A percentile compares a stretch with the other conserved stretches of the same genome.
phyloP scores from a whole-genome alignment of 371 early-diverging fungal species.

The Lichtheimia ornata region DNA sequence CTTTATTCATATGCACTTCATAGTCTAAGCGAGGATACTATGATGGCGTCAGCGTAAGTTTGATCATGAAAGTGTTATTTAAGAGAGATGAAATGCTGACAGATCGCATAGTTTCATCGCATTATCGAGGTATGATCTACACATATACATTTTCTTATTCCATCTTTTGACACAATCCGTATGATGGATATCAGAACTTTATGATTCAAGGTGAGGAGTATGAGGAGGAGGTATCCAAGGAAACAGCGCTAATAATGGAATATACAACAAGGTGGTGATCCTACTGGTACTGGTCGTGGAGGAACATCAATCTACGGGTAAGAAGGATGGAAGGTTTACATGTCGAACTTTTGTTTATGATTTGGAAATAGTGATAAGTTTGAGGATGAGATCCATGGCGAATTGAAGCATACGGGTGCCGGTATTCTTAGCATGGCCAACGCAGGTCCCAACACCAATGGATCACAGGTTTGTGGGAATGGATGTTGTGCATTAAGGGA shows the following conservation, averaged over 20 bases:
- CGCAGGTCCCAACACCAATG: slow-evolving; percentile 82
- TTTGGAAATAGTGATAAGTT: slow-evolving; percentile 56
- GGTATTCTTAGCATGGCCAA: slow-evolving; percentile 89
- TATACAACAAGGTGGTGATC: slow-evolving; percentile 44
- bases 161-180: not conserved
- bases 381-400: slow-evolving; percentile 76
- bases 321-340: slow-evolving; percentile 2
- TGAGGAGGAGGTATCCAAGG: not conserved
- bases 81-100: not conserved
- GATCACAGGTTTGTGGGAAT: slow-evolving; percentile 63
- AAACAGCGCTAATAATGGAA: not conserved
- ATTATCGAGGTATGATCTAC: slow-evolving; percentile 63
- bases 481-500: not conserved
- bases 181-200: slow-evolving; percentile 52
- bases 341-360: not conserved
- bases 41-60: slow-evolving; percentile 66
- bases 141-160: not conserved
- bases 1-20: not conserved
- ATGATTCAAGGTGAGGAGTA: slow-evolving; percentile 75
- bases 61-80: not conserved
- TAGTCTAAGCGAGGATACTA: slow-evolving; percentile 72
- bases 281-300: slow-evolving; percentile 65
- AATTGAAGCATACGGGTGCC: slow-evolving; percentile 76
- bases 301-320: slow-evolving; percentile 76
- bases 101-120: slow-evolving; percentile 67